Base-by-base conservation (phyloP, 768 basidiomycete species). In the Kondoa subrosea region DNA sequence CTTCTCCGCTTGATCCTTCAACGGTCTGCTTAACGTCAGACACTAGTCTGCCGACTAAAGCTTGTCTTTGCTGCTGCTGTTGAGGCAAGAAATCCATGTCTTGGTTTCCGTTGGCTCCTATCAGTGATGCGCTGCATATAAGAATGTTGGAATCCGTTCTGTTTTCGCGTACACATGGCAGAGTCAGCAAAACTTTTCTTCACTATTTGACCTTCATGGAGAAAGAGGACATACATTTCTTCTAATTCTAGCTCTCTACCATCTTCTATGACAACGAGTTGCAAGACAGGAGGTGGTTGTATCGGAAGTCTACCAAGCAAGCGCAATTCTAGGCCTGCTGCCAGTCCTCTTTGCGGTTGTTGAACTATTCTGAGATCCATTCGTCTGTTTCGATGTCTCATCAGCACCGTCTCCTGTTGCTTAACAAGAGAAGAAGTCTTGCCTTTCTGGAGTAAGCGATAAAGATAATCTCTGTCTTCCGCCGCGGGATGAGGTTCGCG, bases 341-440 rank as follows among this genome's bases (percentile, higher is more conserved):
- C 69, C 8, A 65, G 57, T 40, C 66, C 69, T 4, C 26, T 26
- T 14, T 57, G 59, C 2, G 69, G 66, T 30, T 69, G 69, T 33
- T 69, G 69, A 29, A 58, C 31, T n/a, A 69, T 63, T 26, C 61
- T 25, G 33, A 69, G 56, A 29, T 69, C 67, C 30, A 62, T 66
- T 2, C 25, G 31, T 33, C 61, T 63, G 61, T 33, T 8, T 50
- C 40, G n/a, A 50, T 21, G 40, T 8, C 40, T 8, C 8, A 50
- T n/a, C n/a, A n/a, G n/a, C n/a, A n/a, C n/a, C n/a, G n/a, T n/a
- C n/a, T n/a, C n/a, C n/a, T n/a, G n/a, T n/a, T n/a, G n/a, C n/a
- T n/a, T n/a, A n/a, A n/a, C n/a, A n/a, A n/a, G n/a, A n/a, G n/a
- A n/a, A n/a, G n/a, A n/a, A n/a, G n/a, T n/a, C n/a, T n/a, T n/a